phyloP scores from a whole-genome alignment of 1,284 basidiomycete species.

The Athelia psychrophila region DNA sequence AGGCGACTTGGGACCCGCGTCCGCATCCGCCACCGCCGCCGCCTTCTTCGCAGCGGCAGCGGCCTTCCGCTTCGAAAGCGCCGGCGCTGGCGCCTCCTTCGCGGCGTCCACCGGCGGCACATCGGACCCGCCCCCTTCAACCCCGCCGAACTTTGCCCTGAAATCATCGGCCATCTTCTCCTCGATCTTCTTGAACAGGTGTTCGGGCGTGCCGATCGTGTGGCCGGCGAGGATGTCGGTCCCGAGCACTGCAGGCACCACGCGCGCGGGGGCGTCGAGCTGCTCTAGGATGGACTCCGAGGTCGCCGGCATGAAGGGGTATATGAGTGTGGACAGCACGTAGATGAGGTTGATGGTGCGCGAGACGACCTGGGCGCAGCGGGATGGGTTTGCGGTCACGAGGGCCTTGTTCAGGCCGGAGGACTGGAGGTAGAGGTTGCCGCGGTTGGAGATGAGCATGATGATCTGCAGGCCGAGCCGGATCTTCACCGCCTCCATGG shows the following conservation, averaged over 20 bases:
- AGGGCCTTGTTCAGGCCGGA: slow-evolving; percentile 91
- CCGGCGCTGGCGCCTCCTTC: slow-evolving; percentile 40
- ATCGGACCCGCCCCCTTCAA: slow-evolving; percentile 24
- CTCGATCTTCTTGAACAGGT: slow-evolving; percentile 94
- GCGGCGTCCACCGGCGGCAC: slow-evolving; percentile 28
- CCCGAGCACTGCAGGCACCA: slow-evolving; percentile 63
- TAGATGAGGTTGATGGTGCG: slow-evolving; percentile 95
- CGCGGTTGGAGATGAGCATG: slow-evolving; percentile 91
- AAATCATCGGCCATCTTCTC: slow-evolving; percentile 87
- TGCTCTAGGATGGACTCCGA: slow-evolving; percentile 82
- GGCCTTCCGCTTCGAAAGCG: slow-evolving; percentile 54
- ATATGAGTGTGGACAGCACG: slow-evolving; percentile 78
- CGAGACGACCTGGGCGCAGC: slow-evolving; percentile 89
- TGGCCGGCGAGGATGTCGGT: slow-evolving; percentile 90
- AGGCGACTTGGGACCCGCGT: slow-evolving; percentile 55
- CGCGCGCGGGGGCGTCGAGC: slow-evolving; percentile 86
- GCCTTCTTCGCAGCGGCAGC: slow-evolving; percentile 37
- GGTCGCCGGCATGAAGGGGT: slow-evolving; percentile 97
- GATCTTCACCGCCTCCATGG: slow-evolving; percentile 92
- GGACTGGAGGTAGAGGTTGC: slow-evolving; percentile 93
- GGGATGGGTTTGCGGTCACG: slow-evolving; percentile 75
- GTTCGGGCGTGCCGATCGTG: slow-evolving; percentile 80
- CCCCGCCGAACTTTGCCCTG: slow-evolving; percentile 81
- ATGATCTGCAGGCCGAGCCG: slow-evolving; percentile 84
- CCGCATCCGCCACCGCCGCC: slow-evolving; percentile 19